Conservation (phyloP, 805 yeast species). For the Debaryomyces maramus region DNA sequence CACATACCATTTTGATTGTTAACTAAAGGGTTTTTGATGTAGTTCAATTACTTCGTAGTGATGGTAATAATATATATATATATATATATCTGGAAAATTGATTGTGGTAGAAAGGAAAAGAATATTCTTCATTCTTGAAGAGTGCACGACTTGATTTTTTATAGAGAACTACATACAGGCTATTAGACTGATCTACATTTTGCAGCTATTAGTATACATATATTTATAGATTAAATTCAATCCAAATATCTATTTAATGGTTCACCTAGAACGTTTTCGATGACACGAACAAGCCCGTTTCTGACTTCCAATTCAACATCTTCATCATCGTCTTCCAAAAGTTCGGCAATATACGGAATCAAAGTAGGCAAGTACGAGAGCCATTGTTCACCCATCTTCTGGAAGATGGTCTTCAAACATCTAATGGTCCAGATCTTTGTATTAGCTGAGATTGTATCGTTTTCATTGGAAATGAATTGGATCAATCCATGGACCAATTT, state of each 20-base stretch:
- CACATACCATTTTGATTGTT: slow-evolving; percentile 1
- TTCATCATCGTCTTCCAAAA: slow-evolving; percentile 94
- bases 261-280: slow-evolving; percentile 92
- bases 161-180: background rate
- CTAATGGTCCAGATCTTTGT: slow-evolving; percentile 84
- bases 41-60: background rate
- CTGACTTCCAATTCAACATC: slow-evolving; percentile 87
- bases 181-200: background rate
- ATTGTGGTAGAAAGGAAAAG: background rate
- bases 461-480: slow-evolving; percentile 41
- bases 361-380: slow-evolving; percentile 85
- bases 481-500: slow-evolving; percentile 47
- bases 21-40: background rate
- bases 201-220: background rate
- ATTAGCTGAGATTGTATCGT: slow-evolving; percentile 60
- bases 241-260: slow-evolving; percentile 82
- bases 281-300: slow-evolving; percentile 83
- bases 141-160: background rate
- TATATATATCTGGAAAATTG: background rate
- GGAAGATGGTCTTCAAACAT: slow-evolving; percentile 77
- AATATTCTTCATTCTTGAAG: background rate
- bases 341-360: slow-evolving; percentile 93
- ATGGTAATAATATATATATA: no score
- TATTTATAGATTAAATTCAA: slow-evolving; percentile 15
- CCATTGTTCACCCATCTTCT: slow-evolving; percentile 95